phyloP scores from a whole-genome alignment of 169 alveolate species.

The Toxoplasma gondii region DNA sequence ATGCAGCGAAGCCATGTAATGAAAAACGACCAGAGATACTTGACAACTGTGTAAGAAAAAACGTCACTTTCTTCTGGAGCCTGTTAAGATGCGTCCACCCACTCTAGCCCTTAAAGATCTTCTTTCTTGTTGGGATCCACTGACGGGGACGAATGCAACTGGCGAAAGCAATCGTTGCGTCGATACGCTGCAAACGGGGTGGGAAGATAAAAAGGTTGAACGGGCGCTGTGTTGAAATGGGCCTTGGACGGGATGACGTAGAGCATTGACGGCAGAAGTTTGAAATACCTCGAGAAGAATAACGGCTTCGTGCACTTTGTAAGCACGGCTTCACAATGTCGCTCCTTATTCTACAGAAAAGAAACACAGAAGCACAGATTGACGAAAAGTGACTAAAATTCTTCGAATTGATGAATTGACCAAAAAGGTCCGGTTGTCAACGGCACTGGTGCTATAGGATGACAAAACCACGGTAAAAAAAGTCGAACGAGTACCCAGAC shows the following conservation, averaged over 20 bases:
- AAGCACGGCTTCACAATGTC: conserved; percentile 44
- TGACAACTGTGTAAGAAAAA: too few species aligned
- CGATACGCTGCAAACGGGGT: neutral
- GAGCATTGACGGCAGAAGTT: conserved; percentile 45
- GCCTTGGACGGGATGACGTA: conserved; percentile 15
- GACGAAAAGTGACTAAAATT: neutral
- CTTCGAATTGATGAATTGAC: too few species aligned
- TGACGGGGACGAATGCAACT: neutral
- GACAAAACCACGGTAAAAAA: too few species aligned
- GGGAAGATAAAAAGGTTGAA: neutral
- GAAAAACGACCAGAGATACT: too few species aligned
- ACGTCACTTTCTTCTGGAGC: too few species aligned
- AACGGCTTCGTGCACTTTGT: conserved; percentile 40
- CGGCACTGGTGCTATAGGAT: too few species aligned
- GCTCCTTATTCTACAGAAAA: conserved; percentile 21
- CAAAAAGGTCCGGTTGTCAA: too few species aligned
- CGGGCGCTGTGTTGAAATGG: conserved; percentile 39
- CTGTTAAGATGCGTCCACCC: too few species aligned
- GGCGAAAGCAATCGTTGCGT: conserved; percentile 26
- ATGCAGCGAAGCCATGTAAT: too few species aligned
- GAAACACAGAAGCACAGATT: neutral
- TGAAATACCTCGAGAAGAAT: conserved; percentile 27
- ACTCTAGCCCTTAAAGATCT: too few species aligned
- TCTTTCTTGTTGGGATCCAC: too few species aligned
- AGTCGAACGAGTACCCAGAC: too few species aligned